Percentiles rank a stretch among this genome's conserved stretches.
Conservation (phyloP, 108 stramenopile genomes). For the Cyclotella cryptica region DNA sequence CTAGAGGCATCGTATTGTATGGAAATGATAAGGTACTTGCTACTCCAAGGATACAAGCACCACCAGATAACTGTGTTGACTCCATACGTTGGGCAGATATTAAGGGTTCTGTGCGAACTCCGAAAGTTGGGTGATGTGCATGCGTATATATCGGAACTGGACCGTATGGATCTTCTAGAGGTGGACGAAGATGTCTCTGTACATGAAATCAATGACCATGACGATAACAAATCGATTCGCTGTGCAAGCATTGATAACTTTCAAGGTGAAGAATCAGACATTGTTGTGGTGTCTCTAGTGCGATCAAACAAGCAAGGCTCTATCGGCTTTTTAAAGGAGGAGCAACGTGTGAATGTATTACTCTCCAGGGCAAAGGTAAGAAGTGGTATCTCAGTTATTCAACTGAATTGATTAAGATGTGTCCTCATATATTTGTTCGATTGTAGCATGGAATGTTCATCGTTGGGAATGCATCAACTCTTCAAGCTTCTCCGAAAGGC, state of each 20-base stretch:
- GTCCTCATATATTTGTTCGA: not conserved
- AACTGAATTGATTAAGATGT: not conserved
- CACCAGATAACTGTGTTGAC: slow-evolving; percentile 53
- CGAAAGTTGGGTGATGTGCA: slow-evolving; percentile 33
- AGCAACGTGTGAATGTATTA: slow-evolving; percentile 90
- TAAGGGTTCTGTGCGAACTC: slow-evolving; percentile 37
- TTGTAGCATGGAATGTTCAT: slow-evolving; percentile 55
- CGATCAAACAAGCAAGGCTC: slow-evolving; percentile 64
- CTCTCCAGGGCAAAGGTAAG: slow-evolving; percentile 74
- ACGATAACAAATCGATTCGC: slow-evolving; percentile 24
- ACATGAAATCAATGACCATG: not conserved
- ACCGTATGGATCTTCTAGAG: slow-evolving; percentile 33
- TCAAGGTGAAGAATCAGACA: slow-evolving; percentile 93
- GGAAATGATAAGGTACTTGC: slow-evolving; percentile 56
- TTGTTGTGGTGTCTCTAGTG: slow-evolving; percentile 81
- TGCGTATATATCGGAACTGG: slow-evolving; percentile 46
- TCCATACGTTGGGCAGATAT: slow-evolving; percentile 61
- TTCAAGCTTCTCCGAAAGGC: slow-evolving; percentile 24
- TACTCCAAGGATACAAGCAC: slow-evolving; percentile 59
- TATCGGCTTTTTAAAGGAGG: slow-evolving; percentile 89
- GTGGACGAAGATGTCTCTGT: slow-evolving; percentile 36
- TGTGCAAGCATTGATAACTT: slow-evolving; percentile 81
- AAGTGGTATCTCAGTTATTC: not conserved
- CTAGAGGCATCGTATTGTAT: slow-evolving; percentile 52
- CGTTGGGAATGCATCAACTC: slow-evolving; percentile 53